Evolutionary conservation across 371 early-diverging fungal species (phyloP).

Genomic region (Mucor piriformis): DNA sequence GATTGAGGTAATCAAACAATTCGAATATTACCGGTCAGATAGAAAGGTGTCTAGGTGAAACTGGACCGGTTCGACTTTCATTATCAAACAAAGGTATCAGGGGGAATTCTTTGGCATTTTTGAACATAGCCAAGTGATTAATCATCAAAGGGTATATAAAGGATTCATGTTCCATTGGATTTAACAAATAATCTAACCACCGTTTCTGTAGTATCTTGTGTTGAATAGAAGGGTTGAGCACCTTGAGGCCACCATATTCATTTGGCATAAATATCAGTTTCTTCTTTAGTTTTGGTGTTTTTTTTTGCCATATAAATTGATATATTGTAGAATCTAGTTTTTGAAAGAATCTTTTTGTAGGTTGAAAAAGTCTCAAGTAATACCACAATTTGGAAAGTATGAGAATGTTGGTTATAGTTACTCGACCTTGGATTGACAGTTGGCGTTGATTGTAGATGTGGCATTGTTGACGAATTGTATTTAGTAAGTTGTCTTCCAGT

Average conservation of each 20-base stretch:
- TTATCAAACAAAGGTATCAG: background rate
- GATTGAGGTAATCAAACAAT: background rate
- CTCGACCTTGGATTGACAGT: background rate
- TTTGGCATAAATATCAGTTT: background rate
- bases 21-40: background rate
- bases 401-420: background rate
- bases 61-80: background rate
- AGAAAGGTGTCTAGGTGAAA: background rate
- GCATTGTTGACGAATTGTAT: background rate
- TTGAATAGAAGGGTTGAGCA: background rate
- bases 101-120: background rate
- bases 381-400: conserved; percentile 3
- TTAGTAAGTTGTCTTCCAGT: background rate
- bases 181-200: background rate
- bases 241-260: background rate
- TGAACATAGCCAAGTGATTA: background rate
- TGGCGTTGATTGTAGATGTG: background rate
- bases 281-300: background rate
- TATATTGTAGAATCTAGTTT: background rate
- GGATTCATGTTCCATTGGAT: background rate
- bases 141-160: background rate
- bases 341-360: background rate
- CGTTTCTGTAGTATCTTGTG: background rate
- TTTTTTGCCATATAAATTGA: conserved; percentile 1
- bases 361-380: background rate